Conservation (phyloP, 108 stramenopile species). For the Stephanodiscus triporus region DNA sequence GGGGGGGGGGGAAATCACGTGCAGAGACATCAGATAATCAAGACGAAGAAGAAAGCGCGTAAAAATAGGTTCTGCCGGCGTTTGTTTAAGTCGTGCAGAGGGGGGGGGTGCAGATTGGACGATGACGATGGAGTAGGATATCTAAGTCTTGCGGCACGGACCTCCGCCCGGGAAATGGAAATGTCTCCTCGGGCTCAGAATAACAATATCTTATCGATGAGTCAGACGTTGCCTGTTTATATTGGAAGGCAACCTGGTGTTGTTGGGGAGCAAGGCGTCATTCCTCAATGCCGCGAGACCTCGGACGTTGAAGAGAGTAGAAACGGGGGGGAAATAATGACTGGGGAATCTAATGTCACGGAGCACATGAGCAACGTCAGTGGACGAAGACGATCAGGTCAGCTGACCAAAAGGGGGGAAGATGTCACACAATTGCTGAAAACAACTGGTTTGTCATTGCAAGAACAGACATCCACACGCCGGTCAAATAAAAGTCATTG, state of each 20-base stretch:
- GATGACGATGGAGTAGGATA: constrained; percentile 14
- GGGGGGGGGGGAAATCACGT: not conserved
- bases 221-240: constrained; percentile 7
- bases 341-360: not conserved
- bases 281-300: constrained; percentile 12
- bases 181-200: not conserved
- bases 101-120: constrained; percentile 14
- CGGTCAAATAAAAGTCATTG: constrained; percentile 51
- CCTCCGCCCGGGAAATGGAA: constrained; percentile 15
- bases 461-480: not conserved
- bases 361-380: constrained; percentile 11
- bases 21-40: constrained; percentile 4
- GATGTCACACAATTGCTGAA: not conserved
- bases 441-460: not conserved
- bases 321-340: constrained; percentile 1
- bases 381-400: constrained; percentile 12
- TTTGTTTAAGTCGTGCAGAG: constrained; percentile 9
- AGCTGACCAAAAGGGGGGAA: not conserved
- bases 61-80: constrained; percentile 48
- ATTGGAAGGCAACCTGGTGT: not conserved
- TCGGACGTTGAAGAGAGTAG: not conserved
- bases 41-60: constrained; percentile 23
- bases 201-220: not conserved
- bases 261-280: constrained; percentile 1
- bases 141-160: not conserved